Evolutionary conservation across 2,329 filamentous ascomycete species (phyloP), one percentile per base, ranked within the genome.

Genomic region (Nigrospora osmanthi): DNA sequence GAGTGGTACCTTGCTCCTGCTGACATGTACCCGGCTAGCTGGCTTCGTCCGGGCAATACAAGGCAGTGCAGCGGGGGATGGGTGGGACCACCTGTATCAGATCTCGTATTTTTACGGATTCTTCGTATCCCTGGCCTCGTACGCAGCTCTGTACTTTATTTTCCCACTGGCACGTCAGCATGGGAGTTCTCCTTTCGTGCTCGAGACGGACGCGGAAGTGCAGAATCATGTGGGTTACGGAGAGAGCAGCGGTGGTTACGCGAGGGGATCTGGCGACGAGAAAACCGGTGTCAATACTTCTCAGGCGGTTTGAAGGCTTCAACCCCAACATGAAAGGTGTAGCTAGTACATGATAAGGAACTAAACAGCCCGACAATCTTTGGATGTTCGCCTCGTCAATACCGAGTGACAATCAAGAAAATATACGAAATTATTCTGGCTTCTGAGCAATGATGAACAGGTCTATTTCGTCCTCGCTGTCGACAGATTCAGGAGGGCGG

Each of bases 21-120:
- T 40, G 15, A 40, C 15, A 13, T 17, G 14, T 11, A 33, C 17
- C 9, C 11, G 4, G 10, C 10, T 9, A 59, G 56, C 56, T 42
- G 57, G 57, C 2, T 58, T 59, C 34, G 46, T 54, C 16, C 55
- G 56, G 10, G 46, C 54, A 7, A 49, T 61, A 7, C 54, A 49
- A 42, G 51, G 39, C 2, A 39, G 47, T 3, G 49, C 48, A 3
- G 44, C 49, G 31, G 50, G 48, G 11, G 49, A 51, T 34, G 57
- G 55, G 10, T 59, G 56, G 72, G 58, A 60, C 42, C 56, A 57
- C 37, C 23, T 57, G 12, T 59, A 59, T 19, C 50, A 60, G 43
- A 49, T 59, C 14, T 54, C 54, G 3, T 61, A 60, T 40, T 58
- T 60, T 47, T 59, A 58, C 44, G 58, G 58, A 0, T 59, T 59